Conservation (phyloP, 768 basidiomycete genomes). For the Tricholoma terreum region DNA sequence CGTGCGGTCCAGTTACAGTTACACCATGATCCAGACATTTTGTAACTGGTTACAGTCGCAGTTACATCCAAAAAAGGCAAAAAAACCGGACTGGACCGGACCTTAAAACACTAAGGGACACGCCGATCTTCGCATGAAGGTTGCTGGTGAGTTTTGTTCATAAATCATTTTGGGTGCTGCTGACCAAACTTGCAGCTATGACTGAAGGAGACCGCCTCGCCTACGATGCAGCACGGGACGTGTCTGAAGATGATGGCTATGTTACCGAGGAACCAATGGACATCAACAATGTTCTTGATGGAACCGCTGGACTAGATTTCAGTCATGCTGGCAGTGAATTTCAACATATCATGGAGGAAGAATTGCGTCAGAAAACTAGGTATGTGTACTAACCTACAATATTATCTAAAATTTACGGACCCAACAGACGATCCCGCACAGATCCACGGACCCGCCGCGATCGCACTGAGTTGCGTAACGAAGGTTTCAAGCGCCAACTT, state of each 20-base stretch:
- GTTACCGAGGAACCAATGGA: background rate
- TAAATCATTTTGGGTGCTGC: background rate
- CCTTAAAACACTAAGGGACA: background rate
- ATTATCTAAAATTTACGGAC: no score
- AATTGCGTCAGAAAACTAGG: background rate
- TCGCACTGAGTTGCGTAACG: background rate
- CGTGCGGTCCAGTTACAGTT: no score
- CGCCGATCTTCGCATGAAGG: no score
- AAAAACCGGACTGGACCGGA: no score
- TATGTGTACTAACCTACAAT: background rate
- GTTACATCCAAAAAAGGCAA: background rate
- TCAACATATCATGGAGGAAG: conserved; percentile 3
- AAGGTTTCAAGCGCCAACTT: conserved; percentile 7
- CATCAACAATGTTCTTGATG: background rate
- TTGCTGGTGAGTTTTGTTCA: background rate
- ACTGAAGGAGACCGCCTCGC: background rate
- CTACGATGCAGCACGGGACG: background rate
- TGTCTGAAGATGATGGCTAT: background rate
- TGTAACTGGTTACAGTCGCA: no score
- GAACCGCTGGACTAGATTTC: background rate
- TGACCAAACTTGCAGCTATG: background rate
- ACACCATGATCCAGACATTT: no score
- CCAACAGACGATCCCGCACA: background rate
- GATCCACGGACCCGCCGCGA: background rate
- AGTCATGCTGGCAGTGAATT: conserved; percentile 8